Evolutionary conservation across 306 rosid species (phyloP), one percentile per base, ranked within the genome.

Genomic region (Hippophae gyantsensis): DNA sequence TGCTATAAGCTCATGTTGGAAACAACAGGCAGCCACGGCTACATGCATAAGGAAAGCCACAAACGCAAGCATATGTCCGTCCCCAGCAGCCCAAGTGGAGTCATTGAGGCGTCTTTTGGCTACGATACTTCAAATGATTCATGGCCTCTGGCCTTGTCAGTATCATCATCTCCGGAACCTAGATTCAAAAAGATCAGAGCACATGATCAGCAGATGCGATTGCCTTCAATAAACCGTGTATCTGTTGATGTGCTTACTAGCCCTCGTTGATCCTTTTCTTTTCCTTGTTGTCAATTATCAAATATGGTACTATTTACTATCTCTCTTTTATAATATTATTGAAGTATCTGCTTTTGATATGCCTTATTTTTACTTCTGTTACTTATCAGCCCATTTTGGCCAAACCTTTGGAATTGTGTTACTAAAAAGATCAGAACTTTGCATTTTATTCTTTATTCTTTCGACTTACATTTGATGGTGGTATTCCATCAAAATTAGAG

Each of bases 181-280:
- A 67, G 66, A 52, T 69, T 75, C 14, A 84, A 86, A 69, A 75
- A 82, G 77, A 77, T 78, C 68, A 75, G 85, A 68, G 67, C 61
- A 60, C 85, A 87, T 73, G 84, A 83, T 48, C 95, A 84, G 76
- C 86, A 68, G 64, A 79, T 79, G 81, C 78, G 79, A n/a, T 56
- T 81, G 78, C 84, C 80, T 49, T 70, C 77, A 10, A 9, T 82
- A 6, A 79, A 73, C 66, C 69, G 76, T 59, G 62, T 84, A 51
- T 69, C 89, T 52, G 69, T 79, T 52, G 79, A 80, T 69, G 73
- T 69, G 65, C 74, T 72, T 43, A 72, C 69, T 42, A 84, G 85
- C 76, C 82, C 85, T 69, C 86, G 69, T 75, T 84, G 82, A 61
- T 64, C 50, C 64, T 68, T 62, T 64, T 68, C 3, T 32, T 32